These are phyloP conservation scores for Tetrastigma voinierianum DNA, from an alignment of 164 flowering plant genomes.

Conservation along the genomic window DNA sequence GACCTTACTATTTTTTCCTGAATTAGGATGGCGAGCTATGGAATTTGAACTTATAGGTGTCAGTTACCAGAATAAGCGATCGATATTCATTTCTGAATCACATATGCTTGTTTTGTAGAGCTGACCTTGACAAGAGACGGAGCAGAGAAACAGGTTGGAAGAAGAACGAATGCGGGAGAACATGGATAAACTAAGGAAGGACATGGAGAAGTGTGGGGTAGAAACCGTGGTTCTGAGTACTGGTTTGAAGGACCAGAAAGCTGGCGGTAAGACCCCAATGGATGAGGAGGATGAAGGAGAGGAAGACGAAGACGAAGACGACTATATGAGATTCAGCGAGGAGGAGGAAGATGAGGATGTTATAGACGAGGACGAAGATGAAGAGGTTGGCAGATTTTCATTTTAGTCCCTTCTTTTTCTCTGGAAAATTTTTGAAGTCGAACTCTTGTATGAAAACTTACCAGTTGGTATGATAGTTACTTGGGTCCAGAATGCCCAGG, in stretches of 20 bases:
- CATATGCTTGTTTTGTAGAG: slow-evolving; percentile 40
- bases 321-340: slow-evolving; percentile 28
- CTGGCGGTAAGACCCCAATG: slow-evolving; percentile 16
- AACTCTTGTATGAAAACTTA: too few relatives aligned
- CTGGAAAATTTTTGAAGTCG: too few relatives aligned
- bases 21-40: background rate
- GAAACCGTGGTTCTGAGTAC: slow-evolving; percentile 80
- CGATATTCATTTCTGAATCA: background rate
- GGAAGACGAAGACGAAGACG: slow-evolving; percentile 50
- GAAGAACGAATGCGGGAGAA: slow-evolving; percentile 61
- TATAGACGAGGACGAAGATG: slow-evolving; percentile 66
- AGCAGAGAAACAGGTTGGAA: slow-evolving; percentile 85
- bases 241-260: slow-evolving; percentile 66
- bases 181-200: slow-evolving; percentile 88
- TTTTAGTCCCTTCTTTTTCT: slow-evolving; percentile 13
- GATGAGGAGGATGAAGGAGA: slow-evolving; percentile 57
- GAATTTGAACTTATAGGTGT: background rate
- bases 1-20: background rate
- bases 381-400: slow-evolving; percentile 51
- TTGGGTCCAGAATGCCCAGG: too few relatives aligned
- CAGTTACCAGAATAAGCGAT: too few relatives aligned
- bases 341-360: too few relatives aligned
- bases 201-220: slow-evolving; percentile 72
- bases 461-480: too few relatives aligned
- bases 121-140: slow-evolving; percentile 85